These are phyloP conservation scores for Saprolegnia parasitica DNA, from an alignment of 352 stramenopile genomes.

Conservation along the genomic window DNA sequence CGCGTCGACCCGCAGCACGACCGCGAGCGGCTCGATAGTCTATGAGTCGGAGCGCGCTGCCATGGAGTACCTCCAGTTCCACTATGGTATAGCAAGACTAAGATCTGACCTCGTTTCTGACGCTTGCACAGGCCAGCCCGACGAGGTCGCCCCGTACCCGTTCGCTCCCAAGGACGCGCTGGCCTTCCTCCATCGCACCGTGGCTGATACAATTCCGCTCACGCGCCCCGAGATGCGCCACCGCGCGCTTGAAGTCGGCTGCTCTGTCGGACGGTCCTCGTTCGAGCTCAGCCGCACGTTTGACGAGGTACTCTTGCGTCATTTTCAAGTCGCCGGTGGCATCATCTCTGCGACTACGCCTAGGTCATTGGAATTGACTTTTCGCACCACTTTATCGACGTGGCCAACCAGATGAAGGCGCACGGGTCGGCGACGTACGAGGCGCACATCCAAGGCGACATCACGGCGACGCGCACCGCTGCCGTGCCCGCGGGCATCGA, in stretches of 20 bases:
- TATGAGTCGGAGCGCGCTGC: constrained; percentile 86
- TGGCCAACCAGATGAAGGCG: constrained; percentile 84
- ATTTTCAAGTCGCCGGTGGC: no score
- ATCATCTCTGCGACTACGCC: background rate
- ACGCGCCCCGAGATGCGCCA: constrained; percentile 45
- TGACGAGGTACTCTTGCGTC: constrained; percentile 82
- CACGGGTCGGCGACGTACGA: constrained; percentile 75
- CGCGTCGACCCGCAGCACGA: constrained; percentile 59
- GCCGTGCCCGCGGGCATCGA: constrained; percentile 62
- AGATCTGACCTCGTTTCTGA: background rate
- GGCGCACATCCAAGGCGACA: constrained; percentile 86
- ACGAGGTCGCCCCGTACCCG: constrained; percentile 59
- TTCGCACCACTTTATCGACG: constrained; percentile 83
- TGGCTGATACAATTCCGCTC: constrained; percentile 62
- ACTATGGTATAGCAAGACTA: constrained; percentile 56
- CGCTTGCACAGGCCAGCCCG: constrained; percentile 43
- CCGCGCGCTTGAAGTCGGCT: constrained; percentile 92
- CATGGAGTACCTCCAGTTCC: constrained; percentile 89
- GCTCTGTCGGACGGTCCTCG: constrained; percentile 89
- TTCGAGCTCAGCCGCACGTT: constrained; percentile 93
- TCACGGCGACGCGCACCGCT: constrained; percentile 51
- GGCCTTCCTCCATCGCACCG: constrained; percentile 81
- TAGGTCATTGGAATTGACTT: constrained; percentile 93
- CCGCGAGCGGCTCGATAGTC: constrained; percentile 77
- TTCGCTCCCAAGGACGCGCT: constrained; percentile 77